A percentile compares a stretch with the other conserved stretches of the same genome.
Evolutionary conservation across 148 eudicot species (phyloP).

Genomic region (Fagopyrum homotropicum): DNA sequence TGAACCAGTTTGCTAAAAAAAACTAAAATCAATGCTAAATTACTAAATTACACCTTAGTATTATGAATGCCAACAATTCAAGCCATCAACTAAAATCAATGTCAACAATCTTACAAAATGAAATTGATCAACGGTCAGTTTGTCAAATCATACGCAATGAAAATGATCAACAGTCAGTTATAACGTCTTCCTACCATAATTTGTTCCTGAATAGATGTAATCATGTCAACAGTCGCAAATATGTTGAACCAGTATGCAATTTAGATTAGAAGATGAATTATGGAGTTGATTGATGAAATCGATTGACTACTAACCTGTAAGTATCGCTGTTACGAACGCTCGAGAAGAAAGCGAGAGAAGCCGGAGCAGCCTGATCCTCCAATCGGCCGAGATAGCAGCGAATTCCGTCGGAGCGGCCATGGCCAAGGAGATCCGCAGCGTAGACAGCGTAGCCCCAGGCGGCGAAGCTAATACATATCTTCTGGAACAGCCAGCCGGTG

Average conservation of each 20-base stretch:
- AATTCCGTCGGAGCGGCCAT: slow-evolving; percentile 61
- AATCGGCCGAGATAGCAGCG: slow-evolving; percentile 52
- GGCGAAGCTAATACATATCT: slow-evolving; percentile 47
- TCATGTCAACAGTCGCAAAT: neutral
- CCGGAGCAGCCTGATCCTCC: slow-evolving; percentile 31
- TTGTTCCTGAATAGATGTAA: neutral
- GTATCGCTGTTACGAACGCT: slow-evolving; percentile 37
- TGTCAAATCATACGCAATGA: neutral
- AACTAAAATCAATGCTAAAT: too few species aligned
- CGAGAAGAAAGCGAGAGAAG: slow-evolving; percentile 34
- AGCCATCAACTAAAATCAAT: neutral
- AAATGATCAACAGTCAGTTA: neutral
- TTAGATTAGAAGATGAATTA: neutral
- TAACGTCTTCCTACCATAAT: neutral
- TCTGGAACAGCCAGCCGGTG: slow-evolving; percentile 65
- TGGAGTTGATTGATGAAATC: neutral
- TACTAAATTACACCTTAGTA: too few species aligned
- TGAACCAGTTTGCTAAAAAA: too few species aligned
- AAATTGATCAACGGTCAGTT: neutral
- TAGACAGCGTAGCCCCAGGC: slow-evolving; percentile 67
- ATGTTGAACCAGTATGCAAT: too few species aligned
- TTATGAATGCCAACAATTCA: neutral
- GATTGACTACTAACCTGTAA: slow-evolving; percentile 16
- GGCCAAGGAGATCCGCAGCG: slow-evolving; percentile 65
- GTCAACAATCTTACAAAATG: too few species aligned